Conservation (phyloP, 768 basidiomycete species). For the Guyanaporus albipodus region DNA sequence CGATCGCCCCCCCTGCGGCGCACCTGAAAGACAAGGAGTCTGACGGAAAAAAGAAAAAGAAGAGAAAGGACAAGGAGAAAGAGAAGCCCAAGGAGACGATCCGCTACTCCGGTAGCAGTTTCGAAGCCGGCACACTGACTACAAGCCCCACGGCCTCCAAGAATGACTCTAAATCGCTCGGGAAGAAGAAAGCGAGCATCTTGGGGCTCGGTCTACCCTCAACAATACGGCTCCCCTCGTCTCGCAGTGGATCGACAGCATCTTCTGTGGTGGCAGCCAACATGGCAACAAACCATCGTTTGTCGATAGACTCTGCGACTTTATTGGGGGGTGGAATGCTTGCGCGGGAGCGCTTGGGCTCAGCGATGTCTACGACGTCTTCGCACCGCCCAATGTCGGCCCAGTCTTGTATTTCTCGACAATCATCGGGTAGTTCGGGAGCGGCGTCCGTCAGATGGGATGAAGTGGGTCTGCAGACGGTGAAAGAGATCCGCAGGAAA, state of each 20-base stretch:
- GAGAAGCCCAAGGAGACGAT: slow-evolving; percentile 32
- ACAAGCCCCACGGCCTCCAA: slow-evolving; percentile 30
- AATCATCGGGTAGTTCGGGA: slow-evolving; percentile 40
- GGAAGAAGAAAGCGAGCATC: slow-evolving; percentile 59
- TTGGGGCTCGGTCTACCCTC: slow-evolving; percentile 62
- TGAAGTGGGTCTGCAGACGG: slow-evolving; percentile 45
- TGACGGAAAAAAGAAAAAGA: slow-evolving; percentile 35
- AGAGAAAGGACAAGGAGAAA: slow-evolving; percentile 37
- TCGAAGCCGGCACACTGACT: slow-evolving; percentile 60
- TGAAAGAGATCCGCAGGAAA: slow-evolving; percentile 43
- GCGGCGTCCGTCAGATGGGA: slow-evolving; percentile 48
- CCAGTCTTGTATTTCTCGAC: slow-evolving; percentile 37
- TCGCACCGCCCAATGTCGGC: slow-evolving; percentile 48
- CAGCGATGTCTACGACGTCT: slow-evolving; percentile 38
- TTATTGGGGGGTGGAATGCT: slow-evolving; percentile 30
- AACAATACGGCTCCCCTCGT: slow-evolving; percentile 42
- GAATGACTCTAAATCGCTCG: slow-evolving; percentile 32
- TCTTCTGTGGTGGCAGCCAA: slow-evolving; percentile 30
- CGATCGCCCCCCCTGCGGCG: slow-evolving; percentile 23
- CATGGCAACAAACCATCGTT: slow-evolving; percentile 10
- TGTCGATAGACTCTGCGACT: slow-evolving; percentile 33
- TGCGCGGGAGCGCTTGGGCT: slow-evolving; percentile 35
- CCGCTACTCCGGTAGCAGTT: slow-evolving; percentile 57
- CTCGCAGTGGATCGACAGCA: slow-evolving; percentile 33
- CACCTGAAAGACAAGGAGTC: slow-evolving; percentile 28